phyloP scores from a whole-genome alignment of 108 stramenopile genomes.

The Nitzschia sp. region DNA sequence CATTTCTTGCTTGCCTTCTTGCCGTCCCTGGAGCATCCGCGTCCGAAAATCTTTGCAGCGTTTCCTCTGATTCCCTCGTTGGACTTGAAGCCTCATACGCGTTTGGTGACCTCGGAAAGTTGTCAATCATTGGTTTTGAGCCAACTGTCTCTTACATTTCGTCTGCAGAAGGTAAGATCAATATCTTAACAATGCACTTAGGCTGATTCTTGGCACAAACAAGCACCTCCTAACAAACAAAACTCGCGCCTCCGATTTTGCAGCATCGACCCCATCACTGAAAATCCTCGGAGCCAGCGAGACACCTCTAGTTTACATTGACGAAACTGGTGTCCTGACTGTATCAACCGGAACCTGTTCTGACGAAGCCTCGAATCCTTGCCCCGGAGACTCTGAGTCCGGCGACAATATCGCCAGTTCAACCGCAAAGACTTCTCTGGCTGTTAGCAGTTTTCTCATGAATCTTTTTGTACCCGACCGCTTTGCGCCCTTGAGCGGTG shows the following conservation, averaged over 20 bases:
- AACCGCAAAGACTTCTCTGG: not conserved
- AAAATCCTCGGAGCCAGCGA: conserved; percentile 23
- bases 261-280: conserved; percentile 8
- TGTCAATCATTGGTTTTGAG: conserved; percentile 16
- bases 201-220: not conserved
- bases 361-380: too few species aligned
- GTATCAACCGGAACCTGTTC: too few species aligned
- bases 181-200: not conserved
- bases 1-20: too few species aligned
- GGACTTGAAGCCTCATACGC: too few species aligned
- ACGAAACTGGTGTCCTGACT: too few species aligned
- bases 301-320: conserved; percentile 9
- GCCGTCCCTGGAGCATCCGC: too few species aligned
- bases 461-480: conserved; percentile 3
- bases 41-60: too few species aligned
- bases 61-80: too few species aligned
- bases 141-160: conserved; percentile 17
- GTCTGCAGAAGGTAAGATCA: conserved; percentile 15
- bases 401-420: not conserved
- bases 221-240: not conserved
- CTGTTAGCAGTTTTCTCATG: not conserved
- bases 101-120: conserved; percentile 15
- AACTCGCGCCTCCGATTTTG: not conserved
- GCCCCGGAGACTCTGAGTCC: conserved; percentile 8
- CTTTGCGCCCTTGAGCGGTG: conserved; percentile 2